These are phyloP conservation scores for Colletotrichum nymphaeae DNA, from an alignment of 2,329 filamentous ascomycete species.

Conservation along the genomic window DNA sequence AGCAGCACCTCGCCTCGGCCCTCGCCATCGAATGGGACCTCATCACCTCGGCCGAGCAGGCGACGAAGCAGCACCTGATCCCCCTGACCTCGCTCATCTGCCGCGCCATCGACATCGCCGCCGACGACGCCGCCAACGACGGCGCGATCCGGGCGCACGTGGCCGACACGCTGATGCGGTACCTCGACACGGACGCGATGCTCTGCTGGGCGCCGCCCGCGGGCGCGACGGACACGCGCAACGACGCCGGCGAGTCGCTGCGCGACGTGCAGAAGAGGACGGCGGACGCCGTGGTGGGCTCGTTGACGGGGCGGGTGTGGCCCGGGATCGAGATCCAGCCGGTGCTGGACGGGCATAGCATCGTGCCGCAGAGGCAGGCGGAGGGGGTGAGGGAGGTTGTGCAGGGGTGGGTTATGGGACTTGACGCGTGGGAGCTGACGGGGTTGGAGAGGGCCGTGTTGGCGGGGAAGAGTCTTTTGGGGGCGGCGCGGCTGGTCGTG, in stretches of 20 bases:
- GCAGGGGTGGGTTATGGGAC: slow-evolving; percentile 77
- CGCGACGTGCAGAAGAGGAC: slow-evolving; percentile 78
- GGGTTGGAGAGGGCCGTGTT: slow-evolving; percentile 86
- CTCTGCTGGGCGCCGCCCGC: slow-evolving; percentile 84
- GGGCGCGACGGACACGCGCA: slow-evolving; percentile 57
- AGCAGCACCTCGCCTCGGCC: slow-evolving; percentile 84
- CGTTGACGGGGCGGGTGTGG: slow-evolving; percentile 81
- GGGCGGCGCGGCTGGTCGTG: slow-evolving; percentile 79
- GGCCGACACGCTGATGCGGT: slow-evolving; percentile 78
- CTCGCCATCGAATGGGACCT: slow-evolving; percentile 95
- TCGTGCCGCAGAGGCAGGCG: slow-evolving; percentile 80
- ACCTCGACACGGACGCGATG: slow-evolving; percentile 91
- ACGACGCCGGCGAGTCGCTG: slow-evolving; percentile 68
- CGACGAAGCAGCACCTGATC: slow-evolving; percentile 86
- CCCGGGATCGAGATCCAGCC: slow-evolving; percentile 82
- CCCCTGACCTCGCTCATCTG: slow-evolving; percentile 88
- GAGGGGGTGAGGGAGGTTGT: slow-evolving; percentile 82
- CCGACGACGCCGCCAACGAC: slow-evolving; percentile 67
- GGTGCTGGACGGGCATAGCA: slow-evolving; percentile 82
- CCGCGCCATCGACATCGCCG: slow-evolving; percentile 83
- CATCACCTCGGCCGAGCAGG: slow-evolving; percentile 83
- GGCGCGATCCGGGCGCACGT: slow-evolving; percentile 73
- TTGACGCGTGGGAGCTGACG: slow-evolving; percentile 85
- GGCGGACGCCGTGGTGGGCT: slow-evolving; percentile 77
- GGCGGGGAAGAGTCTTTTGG: slow-evolving; percentile 87